Percentiles rank a stretch among this genome's conserved stretches.
Evolutionary conservation across 2,329 filamentous ascomycete genomes (phyloP).

Genomic region (Didymella keratinophila): DNA sequence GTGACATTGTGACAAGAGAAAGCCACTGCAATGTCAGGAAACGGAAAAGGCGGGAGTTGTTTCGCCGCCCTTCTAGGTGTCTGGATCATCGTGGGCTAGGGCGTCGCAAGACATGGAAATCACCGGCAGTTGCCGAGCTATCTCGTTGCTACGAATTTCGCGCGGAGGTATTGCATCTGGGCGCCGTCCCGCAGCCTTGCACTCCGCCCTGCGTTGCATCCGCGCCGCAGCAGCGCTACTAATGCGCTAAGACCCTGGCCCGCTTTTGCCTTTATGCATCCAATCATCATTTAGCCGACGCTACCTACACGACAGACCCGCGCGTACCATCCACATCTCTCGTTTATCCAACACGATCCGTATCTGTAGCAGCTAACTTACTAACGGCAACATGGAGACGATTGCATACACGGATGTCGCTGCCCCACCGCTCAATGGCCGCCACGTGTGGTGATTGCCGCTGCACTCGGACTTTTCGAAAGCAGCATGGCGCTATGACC

Average conservation of each 20-base stretch:
- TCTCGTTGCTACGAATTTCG: neutral
- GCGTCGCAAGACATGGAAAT: neutral
- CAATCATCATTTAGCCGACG: neutral
- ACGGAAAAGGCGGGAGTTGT: no score
- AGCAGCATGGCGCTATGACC: neutral
- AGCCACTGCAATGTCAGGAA: no score
- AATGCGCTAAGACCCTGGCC: neutral
- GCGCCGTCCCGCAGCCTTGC: no score
- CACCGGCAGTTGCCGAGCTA: neutral
- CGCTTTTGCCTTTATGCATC: neutral
- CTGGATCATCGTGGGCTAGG: neutral
- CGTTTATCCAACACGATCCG: neutral
- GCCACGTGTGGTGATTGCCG: neutral
- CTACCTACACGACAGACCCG: neutral
- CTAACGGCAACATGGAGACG: neutral
- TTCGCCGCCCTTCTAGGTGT: no score
- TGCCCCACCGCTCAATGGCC: neutral
- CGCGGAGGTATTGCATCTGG: neutral
- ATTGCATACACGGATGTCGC: neutral
- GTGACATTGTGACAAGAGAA: no score
- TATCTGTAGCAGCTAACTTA: neutral
- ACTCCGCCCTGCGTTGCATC: no score
- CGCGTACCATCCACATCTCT: neutral
- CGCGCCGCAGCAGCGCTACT: no score
- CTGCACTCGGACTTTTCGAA: neutral